Evolutionary conservation across 2,329 filamentous ascomycete species (phyloP).

Genomic region (Exophiala xenobiotica): DNA sequence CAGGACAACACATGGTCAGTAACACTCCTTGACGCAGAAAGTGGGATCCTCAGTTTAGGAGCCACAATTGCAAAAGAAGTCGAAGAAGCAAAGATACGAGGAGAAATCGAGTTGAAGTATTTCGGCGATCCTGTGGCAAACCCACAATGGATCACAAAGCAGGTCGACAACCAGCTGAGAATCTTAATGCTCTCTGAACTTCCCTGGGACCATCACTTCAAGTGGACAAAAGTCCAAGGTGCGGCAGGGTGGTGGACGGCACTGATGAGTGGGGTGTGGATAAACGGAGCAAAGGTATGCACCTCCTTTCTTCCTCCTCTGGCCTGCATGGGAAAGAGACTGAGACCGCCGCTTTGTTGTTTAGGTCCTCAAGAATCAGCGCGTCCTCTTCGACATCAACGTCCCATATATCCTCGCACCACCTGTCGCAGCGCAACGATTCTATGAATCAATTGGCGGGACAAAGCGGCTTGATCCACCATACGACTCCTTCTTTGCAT

Average conservation of each 20-base stretch:
- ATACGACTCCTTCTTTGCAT: conserved; percentile 23
- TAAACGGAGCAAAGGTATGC: conserved; percentile 31
- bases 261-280: conserved; percentile 36
- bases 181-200: conserved; percentile 7
- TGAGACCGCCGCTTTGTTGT: background rate
- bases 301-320: no score
- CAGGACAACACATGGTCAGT: conserved; percentile 33
- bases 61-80: conserved; percentile 32
- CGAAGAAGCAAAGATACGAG: conserved; percentile 31
- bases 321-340: no score
- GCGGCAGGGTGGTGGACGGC: conserved; percentile 38
- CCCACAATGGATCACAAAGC: conserved; percentile 19
- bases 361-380: conserved; percentile 35
- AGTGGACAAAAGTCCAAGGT: conserved; percentile 34
- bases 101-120: conserved; percentile 30
- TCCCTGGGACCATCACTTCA: conserved; percentile 31
- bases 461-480: conserved; percentile 15
- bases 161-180: conserved; percentile 19
- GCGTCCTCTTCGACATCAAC: conserved; percentile 34
- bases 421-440: conserved; percentile 8
- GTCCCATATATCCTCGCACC: conserved; percentile 30
- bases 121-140: conserved; percentile 20
- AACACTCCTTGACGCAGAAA: conserved; percentile 33
- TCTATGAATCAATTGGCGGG: conserved; percentile 28
- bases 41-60: conserved; percentile 36